Evolutionary conservation across 306 rosid genomes (phyloP).

Genomic region (Carpinus fangiana): DNA sequence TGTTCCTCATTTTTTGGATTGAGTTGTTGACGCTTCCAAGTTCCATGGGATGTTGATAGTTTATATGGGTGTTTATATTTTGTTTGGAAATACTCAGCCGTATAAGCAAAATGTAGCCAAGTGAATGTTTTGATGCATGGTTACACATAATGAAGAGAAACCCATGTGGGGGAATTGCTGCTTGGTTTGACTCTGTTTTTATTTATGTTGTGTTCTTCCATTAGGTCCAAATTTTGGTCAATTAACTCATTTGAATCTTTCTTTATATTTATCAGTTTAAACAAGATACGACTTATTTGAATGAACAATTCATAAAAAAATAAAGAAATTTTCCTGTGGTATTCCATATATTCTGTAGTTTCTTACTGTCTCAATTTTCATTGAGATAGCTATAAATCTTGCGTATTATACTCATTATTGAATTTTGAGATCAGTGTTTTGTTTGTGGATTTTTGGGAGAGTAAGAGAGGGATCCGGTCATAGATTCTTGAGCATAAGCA

Average conservation of each 20-base stretch:
- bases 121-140: not conserved
- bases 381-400: not conserved
- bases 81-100: not conserved
- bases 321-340: too few relatives aligned
- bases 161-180: conserved; percentile 1
- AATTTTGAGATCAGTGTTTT: not conserved
- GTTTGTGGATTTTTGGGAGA: not conserved
- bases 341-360: too few relatives aligned
- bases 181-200: not conserved
- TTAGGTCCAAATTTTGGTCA: not conserved
- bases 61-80: not conserved
- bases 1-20: not conserved
- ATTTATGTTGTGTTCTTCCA: not conserved
- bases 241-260: not conserved
- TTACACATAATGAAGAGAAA: not conserved
- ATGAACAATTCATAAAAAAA: too few relatives aligned
- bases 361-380: not conserved
- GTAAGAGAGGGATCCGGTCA: not conserved
- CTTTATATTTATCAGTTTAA: not conserved
- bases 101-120: not conserved
- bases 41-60: not conserved
- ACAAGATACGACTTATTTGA: too few relatives aligned
- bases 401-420: not conserved
- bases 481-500: not conserved
- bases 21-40: not conserved